Percentiles rank a stretch among this genome's conserved stretches.
phyloP scores from a whole-genome alignment of 1,284 basidiomycete species.

The Ustilago cynodontis region DNA sequence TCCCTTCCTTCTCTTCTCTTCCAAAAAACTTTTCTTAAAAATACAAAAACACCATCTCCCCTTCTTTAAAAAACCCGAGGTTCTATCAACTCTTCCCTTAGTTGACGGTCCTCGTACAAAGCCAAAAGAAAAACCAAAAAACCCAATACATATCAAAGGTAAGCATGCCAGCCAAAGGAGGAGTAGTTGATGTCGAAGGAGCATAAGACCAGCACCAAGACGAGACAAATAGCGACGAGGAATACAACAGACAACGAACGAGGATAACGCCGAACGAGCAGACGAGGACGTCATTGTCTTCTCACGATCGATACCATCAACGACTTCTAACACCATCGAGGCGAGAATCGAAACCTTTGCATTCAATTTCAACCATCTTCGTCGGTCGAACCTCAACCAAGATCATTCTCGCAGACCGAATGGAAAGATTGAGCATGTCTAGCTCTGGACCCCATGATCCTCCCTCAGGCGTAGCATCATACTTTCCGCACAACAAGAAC shows the following conservation, averaged over 20 bases:
- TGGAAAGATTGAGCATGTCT: too few species aligned
- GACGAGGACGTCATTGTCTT: too few species aligned
- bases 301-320: background rate
- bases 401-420: too few species aligned
- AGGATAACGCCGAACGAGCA: too few species aligned
- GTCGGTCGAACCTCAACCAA: background rate
- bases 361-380: background rate
- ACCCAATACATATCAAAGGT: conserved; percentile 38
- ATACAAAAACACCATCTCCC: conserved; percentile 50
- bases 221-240: background rate
- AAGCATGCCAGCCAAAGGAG: conserved; percentile 7
- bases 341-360: background rate
- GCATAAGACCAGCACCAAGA: background rate
- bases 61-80: conserved; percentile 39
- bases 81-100: conserved; percentile 26
- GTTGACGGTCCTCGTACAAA: conserved; percentile 45
- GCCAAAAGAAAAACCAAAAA: conserved; percentile 43
- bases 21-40: conserved; percentile 47
- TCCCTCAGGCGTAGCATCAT: background rate
- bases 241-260: background rate
- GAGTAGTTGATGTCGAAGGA: background rate
- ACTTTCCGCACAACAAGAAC: background rate
- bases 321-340: background rate
- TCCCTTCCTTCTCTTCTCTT: conserved; percentile 34
- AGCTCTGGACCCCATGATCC: too few species aligned